Evolutionary conservation across 1,284 basidiomycete genomes (phyloP), one percentile per base, ranked within the genome.

Genomic region (Apiotrichum akiyoshidainum): DNA sequence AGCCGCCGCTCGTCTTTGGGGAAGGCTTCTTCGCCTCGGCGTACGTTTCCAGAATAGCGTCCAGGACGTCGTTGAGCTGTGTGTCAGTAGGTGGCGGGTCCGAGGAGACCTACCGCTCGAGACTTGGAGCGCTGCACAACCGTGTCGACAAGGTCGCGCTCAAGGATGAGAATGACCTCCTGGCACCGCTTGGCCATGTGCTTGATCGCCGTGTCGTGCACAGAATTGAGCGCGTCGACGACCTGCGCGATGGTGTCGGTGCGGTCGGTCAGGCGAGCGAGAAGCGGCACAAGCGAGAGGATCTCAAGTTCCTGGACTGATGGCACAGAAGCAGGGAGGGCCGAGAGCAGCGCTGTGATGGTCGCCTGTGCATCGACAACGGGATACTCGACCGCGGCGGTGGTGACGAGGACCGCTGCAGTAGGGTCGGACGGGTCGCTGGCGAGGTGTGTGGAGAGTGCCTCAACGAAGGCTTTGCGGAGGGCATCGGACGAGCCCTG

Each of bases 221-320:
- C 21, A 3, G n/a, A 17, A 5, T 22, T 21, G 34, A 50, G 48
- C 12, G 35, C 37, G 33, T 2, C 17, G 7, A 22, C n/a, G 1
- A 59, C 57, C 19, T 41, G 63, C 21, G 35, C 5, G 3, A 39
- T 26, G n/a, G n/a, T 22, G 16, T 33, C 31, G 17, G 21, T n/a
- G 11, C 11, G 13, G 22, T 16, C 5, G 3, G 8, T 11, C 16
- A 52, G 51, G 6, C 31, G 22, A 2, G 54, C 50, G 5, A 66
- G 46, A 2, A 65, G 56, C 4, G 64, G 55, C 7, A 68, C 60
- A 5, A 68, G 42, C 1, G 66, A 55, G 9, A 68, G 61, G 34
- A 70, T 46, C 12, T 65, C 46, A 5, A 70, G 50, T 41, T 72
- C 70, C 56, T 69, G 68, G 1, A 70, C 62, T 7, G 59, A 61